Conservation (phyloP, 2,329 filamentous ascomycete species). For the Diplodia corticola region DNA sequence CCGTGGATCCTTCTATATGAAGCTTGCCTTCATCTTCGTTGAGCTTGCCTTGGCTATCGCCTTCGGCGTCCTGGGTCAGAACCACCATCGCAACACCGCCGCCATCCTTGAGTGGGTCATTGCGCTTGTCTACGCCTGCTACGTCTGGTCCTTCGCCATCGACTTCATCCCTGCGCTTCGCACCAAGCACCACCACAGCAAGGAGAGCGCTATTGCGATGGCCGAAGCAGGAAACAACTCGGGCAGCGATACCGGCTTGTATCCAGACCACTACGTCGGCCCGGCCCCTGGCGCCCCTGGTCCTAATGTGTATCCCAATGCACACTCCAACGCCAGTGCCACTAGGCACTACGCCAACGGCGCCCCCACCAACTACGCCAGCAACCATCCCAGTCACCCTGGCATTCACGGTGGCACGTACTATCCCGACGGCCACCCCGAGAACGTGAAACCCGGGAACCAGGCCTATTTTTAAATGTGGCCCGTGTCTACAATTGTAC, state of each 20-base stretch:
- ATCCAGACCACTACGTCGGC: constrained; percentile 5
- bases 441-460: not conserved
- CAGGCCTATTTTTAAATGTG: not conserved
- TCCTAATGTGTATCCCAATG: constrained; percentile 14
- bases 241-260: constrained; percentile 6
- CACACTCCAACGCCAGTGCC: constrained; percentile 11
- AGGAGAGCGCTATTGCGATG: constrained; percentile 39
- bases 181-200: constrained; percentile 52
- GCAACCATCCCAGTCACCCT: not conserved
- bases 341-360: constrained; percentile 9
- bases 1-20: constrained; percentile 79
- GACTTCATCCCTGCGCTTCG: constrained; percentile 79
- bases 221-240: constrained; percentile 19
- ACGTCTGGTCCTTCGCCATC: constrained; percentile 81
- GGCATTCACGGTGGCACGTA: constrained; percentile 22
- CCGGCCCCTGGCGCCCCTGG: constrained; percentile 1
- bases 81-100: constrained; percentile 60
- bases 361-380: constrained; percentile 2
- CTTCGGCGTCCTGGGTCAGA: constrained; percentile 63
- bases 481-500: not conserved
- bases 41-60: constrained; percentile 72
- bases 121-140: constrained; percentile 83
- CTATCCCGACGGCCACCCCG: constrained; percentile 22
- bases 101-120: constrained; percentile 81
- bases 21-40: constrained; percentile 78